Evolutionary conservation across 1,284 basidiomycete genomes (phyloP).

Genomic region (Austroboletus novae-zelandiae): DNA sequence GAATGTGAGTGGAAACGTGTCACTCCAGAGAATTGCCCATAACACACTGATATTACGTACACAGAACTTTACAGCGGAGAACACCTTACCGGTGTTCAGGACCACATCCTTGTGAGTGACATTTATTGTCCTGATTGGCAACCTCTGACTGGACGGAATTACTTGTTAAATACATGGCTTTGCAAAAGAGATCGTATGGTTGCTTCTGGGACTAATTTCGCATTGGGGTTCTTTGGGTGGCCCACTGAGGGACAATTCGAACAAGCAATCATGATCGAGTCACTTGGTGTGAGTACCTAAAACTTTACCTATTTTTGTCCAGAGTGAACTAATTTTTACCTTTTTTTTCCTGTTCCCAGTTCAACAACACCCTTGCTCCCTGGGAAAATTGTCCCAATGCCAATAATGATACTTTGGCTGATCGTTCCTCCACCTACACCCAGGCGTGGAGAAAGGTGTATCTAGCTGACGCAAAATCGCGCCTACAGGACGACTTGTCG

Average conservation of each 20-base stretch:
- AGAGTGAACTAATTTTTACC: too few relatives aligned
- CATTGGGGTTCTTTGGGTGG: constrained; percentile 84
- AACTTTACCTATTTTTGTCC: background rate
- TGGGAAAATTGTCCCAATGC: constrained; percentile 53
- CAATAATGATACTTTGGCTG: constrained; percentile 43
- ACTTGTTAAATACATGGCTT: background rate
- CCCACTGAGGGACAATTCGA: constrained; percentile 77
- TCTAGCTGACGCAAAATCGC: constrained; percentile 53
- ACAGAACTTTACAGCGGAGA: constrained; percentile 72
- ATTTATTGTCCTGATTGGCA: background rate
- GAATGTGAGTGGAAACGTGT: constrained; percentile 39
- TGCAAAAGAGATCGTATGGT: constrained; percentile 72
- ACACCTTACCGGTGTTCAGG: constrained; percentile 79
- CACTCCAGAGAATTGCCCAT: background rate
- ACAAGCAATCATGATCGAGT: constrained; percentile 79
- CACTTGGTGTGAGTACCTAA: constrained; percentile 45
- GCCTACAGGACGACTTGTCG: too few relatives aligned
- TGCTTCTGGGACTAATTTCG: constrained; percentile 80
- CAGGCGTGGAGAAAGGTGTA: constrained; percentile 69
- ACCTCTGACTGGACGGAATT: background rate
- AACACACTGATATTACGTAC: background rate
- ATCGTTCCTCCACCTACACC: constrained; percentile 54
- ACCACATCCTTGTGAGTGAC: constrained; percentile 76
- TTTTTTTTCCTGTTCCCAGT: constrained; percentile 12
- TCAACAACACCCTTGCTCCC: constrained; percentile 31